Evolutionary conservation across 805 yeast genomes (phyloP), one percentile per base, ranked within the genome.

Genomic region (Saccharomycopsis capsularis): DNA sequence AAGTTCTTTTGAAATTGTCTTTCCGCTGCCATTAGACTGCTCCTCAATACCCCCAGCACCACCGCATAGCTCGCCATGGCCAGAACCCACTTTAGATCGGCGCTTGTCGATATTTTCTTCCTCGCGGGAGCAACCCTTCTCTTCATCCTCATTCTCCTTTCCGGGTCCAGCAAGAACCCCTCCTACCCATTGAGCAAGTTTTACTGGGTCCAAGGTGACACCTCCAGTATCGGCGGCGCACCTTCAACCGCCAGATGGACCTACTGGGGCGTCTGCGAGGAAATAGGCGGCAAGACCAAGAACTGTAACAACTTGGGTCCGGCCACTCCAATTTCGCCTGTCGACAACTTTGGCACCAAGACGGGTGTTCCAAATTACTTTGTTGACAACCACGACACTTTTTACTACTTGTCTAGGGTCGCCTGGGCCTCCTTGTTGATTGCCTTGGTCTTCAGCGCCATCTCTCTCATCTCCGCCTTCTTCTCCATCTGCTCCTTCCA

Each of bases 251-350:
- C 87, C 2, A 79, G 90, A 58, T 90, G 96, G 96, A 84, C 90
- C 9, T 77, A 78, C 65, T 90, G 91, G 75, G 81, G 82, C 54
- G 71, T 81, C 58, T 71, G 74, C 54, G 74, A 72, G 25, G 62
- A 58, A 35, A 60, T 58, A 15, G 71, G 74, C 54, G 75, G 76
- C 48, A 54, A 61, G 39, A 71, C 79, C 64, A 40, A 57, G 25
- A 61, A 71, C 56, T 88, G 88, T 67, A 63, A 78, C 40, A 51
- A 64, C 19, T 74, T 74, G 59, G 61, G 64, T 41, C 84, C 96
- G 18, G 97, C 86, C n/a, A 81, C 73, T 66, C 88, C 96, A 39
- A 79, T 89, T 62, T 85, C 95, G 23, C 96, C 96, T 25, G 75
- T 65, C 42, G 79, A 78, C 58, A 86, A 87, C 68, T 88, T 88